These are phyloP conservation scores for Hysterangium stoloniferum DNA, from an alignment of 768 basidiomycete species.

Conservation along the genomic window DNA sequence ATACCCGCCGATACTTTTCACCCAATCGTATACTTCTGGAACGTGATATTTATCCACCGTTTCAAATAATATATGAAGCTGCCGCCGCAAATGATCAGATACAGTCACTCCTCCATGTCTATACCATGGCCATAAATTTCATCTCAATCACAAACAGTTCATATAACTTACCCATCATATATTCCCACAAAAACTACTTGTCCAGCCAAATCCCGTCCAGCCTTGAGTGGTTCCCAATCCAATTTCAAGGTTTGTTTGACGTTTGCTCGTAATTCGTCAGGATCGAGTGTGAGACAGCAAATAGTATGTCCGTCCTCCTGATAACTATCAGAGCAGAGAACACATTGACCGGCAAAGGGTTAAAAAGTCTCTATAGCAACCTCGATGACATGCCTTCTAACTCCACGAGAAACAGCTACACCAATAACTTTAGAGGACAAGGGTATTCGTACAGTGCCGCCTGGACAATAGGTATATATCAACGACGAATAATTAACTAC, in stretches of 20 bases:
- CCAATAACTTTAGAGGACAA: slow-evolving; percentile 74
- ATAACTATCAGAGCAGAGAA: slow-evolving; percentile 52
- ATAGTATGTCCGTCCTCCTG: slow-evolving; percentile 86
- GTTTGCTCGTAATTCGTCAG: slow-evolving; percentile 61
- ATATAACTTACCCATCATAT: slow-evolving; percentile 72
- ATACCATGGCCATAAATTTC: too few species aligned
- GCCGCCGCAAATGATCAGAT: slow-evolving; percentile 76
- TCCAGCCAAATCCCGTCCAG: slow-evolving; percentile 48
- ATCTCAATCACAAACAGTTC: background rate
- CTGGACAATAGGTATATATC: slow-evolving; percentile 25
- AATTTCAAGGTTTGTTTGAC: slow-evolving; percentile 53
- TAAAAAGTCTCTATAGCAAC: slow-evolving; percentile 8
- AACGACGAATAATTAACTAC: background rate
- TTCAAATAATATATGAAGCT: slow-evolving; percentile 81
- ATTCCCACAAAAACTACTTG: slow-evolving; percentile 86
- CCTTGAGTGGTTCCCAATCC: slow-evolving; percentile 62
- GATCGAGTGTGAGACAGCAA: slow-evolving; percentile 65
- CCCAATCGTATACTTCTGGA: slow-evolving; percentile 69
- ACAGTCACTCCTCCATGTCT: slow-evolving; percentile 92
- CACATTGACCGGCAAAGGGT: slow-evolving; percentile 11
- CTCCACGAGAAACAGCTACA: slow-evolving; percentile 66
- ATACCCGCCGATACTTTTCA: slow-evolving; percentile 79
- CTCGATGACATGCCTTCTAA: slow-evolving; percentile 49
- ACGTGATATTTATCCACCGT: slow-evolving; percentile 62
- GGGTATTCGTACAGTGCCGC: slow-evolving; percentile 59